Percentiles rank a stretch among this genome's conserved stretches.
Evolutionary conservation across 345 rosid genomes (phyloP).

Genomic region (Reutealis trisperma): DNA sequence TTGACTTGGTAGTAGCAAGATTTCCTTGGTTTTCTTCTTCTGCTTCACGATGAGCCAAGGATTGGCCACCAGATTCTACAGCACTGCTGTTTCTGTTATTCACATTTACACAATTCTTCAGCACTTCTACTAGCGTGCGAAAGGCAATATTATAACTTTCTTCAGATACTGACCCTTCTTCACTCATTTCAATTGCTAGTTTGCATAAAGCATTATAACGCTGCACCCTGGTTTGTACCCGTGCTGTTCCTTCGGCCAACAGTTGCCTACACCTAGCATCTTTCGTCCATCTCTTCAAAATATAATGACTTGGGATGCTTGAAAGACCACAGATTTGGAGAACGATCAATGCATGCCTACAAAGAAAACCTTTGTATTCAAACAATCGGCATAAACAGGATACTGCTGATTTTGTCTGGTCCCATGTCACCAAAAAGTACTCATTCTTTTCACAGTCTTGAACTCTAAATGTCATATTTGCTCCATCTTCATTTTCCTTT

Average conservation of each 20-base stretch:
- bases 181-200: slow-evolving; percentile 50
- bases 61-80: slow-evolving; percentile 37
- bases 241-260: slow-evolving; percentile 1
- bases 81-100: slow-evolving; percentile 41
- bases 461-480: slow-evolving; percentile 20
- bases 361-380: slow-evolving; percentile 31
- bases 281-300: too few relatives aligned
- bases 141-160: slow-evolving; percentile 41
- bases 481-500: slow-evolving; percentile 29
- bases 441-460: slow-evolving; percentile 32
- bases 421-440: slow-evolving; percentile 23
- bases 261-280: slow-evolving; percentile 25
- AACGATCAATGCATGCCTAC: slow-evolving; percentile 36
- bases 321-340: slow-evolving; percentile 32
- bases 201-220: slow-evolving; percentile 53
- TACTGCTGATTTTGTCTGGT: slow-evolving; percentile 21
- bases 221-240: slow-evolving; percentile 36
- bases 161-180: slow-evolving; percentile 50
- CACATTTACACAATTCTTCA: slow-evolving; percentile 51
- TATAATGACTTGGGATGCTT: slow-evolving; percentile 26
- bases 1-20: slow-evolving; percentile 40
- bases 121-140: slow-evolving; percentile 46
- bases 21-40: slow-evolving; percentile 45
- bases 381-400: slow-evolving; percentile 25
- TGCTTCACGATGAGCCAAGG: slow-evolving; percentile 30